Conservation (phyloP, 2,329 filamentous ascomycete genomes). For the Scytalidium sp. region DNA sequence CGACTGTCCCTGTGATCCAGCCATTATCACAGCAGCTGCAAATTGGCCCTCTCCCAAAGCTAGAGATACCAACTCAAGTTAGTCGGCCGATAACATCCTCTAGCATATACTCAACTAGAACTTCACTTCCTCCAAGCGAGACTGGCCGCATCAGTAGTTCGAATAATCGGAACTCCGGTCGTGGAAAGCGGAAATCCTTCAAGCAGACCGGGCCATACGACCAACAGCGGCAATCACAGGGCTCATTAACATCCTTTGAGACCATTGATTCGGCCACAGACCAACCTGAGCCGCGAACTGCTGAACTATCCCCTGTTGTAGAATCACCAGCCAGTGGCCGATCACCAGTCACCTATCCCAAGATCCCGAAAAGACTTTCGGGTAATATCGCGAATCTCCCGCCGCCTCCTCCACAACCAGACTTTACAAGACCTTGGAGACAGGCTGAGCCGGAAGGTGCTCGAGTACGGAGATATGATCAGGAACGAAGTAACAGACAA, state of each 20-base stretch:
- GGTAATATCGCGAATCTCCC: constrained; percentile 6
- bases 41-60: not conserved
- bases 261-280: constrained; percentile 4
- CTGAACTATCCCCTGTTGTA: constrained; percentile 25
- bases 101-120: constrained; percentile 7
- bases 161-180: constrained; percentile 2
- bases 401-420: constrained; percentile 17
- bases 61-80: constrained; percentile 8
- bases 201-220: constrained; percentile 22
- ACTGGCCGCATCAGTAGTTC: not conserved
- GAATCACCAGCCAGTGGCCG: constrained; percentile 23
- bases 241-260: constrained; percentile 16
- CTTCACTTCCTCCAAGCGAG: constrained; percentile 5
- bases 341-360: constrained; percentile 25
- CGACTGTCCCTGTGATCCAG: constrained; percentile 5
- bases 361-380: constrained; percentile 13
- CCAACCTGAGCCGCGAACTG: constrained; percentile 10
- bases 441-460: constrained; percentile 21
- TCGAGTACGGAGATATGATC: constrained; percentile 4
- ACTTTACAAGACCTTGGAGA: constrained; percentile 21
- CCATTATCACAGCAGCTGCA: constrained; percentile 8
- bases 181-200: constrained; percentile 8
- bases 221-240: constrained; percentile 5
- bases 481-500: not conserved
- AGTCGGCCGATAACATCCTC: constrained; percentile 7